Conservation (phyloP, 1,139 yeast species). For the Suhomyces choctaworum region DNA sequence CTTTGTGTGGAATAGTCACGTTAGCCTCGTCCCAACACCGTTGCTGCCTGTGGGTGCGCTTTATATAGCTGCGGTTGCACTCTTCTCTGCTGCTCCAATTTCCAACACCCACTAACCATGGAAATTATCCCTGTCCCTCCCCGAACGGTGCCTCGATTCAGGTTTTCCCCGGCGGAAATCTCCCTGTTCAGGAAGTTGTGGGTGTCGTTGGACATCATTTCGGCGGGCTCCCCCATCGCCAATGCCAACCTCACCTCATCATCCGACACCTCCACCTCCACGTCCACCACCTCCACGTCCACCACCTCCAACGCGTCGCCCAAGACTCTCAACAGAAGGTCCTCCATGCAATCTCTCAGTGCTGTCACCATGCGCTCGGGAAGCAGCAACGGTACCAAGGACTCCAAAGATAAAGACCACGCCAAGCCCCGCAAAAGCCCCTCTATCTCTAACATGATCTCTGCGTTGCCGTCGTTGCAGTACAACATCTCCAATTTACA, state of each 20-base stretch:
- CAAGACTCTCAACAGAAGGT: slow-evolving; percentile 1
- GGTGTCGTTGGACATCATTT: slow-evolving; percentile 16
- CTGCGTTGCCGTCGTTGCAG: slow-evolving; percentile 8
- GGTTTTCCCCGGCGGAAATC: slow-evolving; percentile 18
- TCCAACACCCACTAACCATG: background rate
- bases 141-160: slow-evolving; percentile 7
- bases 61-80: no score
- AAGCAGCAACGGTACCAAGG: background rate
- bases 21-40: background rate
- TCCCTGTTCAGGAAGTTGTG: slow-evolving; percentile 17
- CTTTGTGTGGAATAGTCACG: background rate
- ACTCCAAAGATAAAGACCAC: background rate
- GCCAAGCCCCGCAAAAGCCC: background rate
- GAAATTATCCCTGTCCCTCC: slow-evolving; percentile 2
- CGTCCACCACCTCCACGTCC: background rate
- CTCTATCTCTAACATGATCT: background rate
- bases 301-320: no score
- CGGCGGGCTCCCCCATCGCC: slow-evolving; percentile 1
- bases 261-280: background rate
- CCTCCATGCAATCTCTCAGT: slow-evolving; percentile 4
- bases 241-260: background rate
- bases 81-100: background rate
- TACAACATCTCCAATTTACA: slow-evolving; percentile 11
- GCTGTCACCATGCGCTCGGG: background rate
- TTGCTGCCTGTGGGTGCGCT: no score